Evolutionary conservation across 2,329 filamentous ascomycete genomes (phyloP).

Genomic region (Aspergillus aculeatinus): DNA sequence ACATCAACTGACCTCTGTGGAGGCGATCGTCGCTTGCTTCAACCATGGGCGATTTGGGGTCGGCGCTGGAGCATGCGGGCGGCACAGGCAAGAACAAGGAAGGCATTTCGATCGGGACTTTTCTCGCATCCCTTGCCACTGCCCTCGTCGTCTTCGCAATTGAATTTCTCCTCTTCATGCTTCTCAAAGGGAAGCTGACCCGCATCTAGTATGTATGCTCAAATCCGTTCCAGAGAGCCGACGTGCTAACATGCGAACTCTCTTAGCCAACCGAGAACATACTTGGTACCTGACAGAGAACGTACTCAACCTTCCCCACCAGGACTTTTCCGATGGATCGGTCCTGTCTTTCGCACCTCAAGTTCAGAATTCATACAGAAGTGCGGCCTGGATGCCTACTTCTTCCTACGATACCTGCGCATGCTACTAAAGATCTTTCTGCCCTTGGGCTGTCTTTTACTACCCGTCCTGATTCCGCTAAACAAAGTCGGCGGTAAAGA

Average conservation of each 20-base stretch:
- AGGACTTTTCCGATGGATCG: constrained; percentile 55
- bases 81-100: constrained; percentile 35
- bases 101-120: constrained; percentile 49
- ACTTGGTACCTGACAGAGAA: constrained; percentile 80
- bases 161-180: constrained; percentile 67
- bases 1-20: neutral
- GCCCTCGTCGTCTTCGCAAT: constrained; percentile 63
- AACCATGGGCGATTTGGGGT: constrained; percentile 30
- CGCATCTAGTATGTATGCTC: constrained; percentile 70
- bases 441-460: constrained; percentile 71
- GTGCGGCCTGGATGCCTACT: constrained; percentile 94
- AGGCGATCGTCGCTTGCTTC: constrained; percentile 9
- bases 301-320: constrained; percentile 71
- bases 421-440: constrained; percentile 89
- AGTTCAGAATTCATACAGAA: constrained; percentile 89
- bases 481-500: constrained; percentile 74
- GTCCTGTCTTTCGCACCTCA: constrained; percentile 63
- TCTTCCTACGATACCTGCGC: constrained; percentile 88
- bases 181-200: constrained; percentile 74
- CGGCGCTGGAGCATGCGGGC: constrained; percentile 37
- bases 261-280: constrained; percentile 74
- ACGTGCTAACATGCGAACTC: constrained; percentile 4
- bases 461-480: constrained; percentile 82
- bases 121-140: constrained; percentile 64
- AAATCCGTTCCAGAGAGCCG: neutral